Conservation (phyloP, 1,139 yeast species). For the Entelexis paramagnoliae region DNA sequence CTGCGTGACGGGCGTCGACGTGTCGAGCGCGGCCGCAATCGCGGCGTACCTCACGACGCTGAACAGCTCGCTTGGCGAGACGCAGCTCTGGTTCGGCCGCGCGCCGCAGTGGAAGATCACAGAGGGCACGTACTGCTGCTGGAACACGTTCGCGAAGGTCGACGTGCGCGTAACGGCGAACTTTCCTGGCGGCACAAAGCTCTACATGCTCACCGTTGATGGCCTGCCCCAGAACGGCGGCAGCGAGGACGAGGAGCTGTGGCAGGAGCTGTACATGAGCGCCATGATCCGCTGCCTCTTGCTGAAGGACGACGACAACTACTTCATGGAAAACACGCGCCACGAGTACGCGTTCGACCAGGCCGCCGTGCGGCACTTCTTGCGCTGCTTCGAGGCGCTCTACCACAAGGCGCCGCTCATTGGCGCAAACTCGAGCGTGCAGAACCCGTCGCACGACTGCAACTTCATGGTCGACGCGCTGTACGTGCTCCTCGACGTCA, state of each 20-base stretch:
- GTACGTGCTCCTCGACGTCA: constrained; percentile 49
- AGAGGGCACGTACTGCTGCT: constrained; percentile 57
- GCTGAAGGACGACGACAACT: constrained; percentile 58
- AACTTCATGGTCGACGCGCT: constrained; percentile 75
- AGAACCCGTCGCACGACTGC: constrained; percentile 56
- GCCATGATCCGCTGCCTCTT: constrained; percentile 62
- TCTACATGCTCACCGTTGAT: constrained; percentile 53
- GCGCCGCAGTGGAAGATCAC: constrained; percentile 67
- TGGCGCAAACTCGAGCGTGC: constrained; percentile 56
- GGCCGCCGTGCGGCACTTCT: constrained; percentile 39
- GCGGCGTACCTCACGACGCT: constrained; percentile 69
- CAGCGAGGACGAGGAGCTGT: constrained; percentile 37
- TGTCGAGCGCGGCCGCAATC: constrained; percentile 49
- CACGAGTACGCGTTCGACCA: constrained; percentile 50
- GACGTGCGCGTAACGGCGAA: constrained; percentile 64
- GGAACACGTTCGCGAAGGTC: constrained; percentile 55
- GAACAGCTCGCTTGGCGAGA: constrained; percentile 48
- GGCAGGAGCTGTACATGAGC: constrained; percentile 77
- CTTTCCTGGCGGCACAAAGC: constrained; percentile 71
- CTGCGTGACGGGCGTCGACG: constrained; percentile 56
- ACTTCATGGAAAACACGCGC: constrained; percentile 56
- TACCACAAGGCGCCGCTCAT: constrained; percentile 53
- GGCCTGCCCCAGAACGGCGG: constrained; percentile 18
- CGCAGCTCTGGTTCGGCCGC: constrained; percentile 65
- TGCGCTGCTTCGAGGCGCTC: constrained; percentile 50